Conservation (phyloP, 2,329 filamentous ascomycete species). For the Cladophialophora yegresii region DNA sequence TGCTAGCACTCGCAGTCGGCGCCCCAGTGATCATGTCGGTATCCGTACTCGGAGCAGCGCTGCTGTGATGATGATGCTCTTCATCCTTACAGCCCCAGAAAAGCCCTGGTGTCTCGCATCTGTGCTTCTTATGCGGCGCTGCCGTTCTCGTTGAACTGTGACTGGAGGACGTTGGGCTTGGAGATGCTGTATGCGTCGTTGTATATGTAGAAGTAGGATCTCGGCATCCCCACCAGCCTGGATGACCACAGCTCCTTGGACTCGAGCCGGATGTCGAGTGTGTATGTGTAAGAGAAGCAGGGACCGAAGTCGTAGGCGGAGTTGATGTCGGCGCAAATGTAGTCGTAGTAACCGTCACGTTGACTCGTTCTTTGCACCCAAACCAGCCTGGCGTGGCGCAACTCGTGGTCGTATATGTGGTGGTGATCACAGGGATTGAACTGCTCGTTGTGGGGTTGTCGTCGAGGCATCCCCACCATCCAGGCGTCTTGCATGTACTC, state of each 20-base stretch:
- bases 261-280: conserved; percentile 33
- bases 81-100: conserved; percentile 60
- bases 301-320: conserved; percentile 37
- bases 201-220: conserved; percentile 41
- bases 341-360: conserved; percentile 40
- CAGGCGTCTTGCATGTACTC: conserved; percentile 84
- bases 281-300: conserved; percentile 34
- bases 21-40: conserved; percentile 20
- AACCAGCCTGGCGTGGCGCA: conserved; percentile 50
- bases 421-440: conserved; percentile 38
- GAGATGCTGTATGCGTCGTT: conserved; percentile 7
- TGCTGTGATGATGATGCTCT: conserved; percentile 12
- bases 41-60: conserved; percentile 39
- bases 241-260: conserved; percentile 43
- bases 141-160: conserved; percentile 26
- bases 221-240: conserved; percentile 46
- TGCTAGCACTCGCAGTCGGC: conserved; percentile 39
- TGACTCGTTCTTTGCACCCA: conserved; percentile 45
- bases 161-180: conserved; percentile 26
- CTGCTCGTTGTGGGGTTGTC: conserved; percentile 48
- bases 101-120: conserved; percentile 56
- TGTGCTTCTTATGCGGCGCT: conserved; percentile 24
- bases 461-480: conserved; percentile 76
- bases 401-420: conserved; percentile 43
- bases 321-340: conserved; percentile 32